Base-by-base conservation (phyloP, 352 stramenopile species). In the Thraustotheca clavata region DNA sequence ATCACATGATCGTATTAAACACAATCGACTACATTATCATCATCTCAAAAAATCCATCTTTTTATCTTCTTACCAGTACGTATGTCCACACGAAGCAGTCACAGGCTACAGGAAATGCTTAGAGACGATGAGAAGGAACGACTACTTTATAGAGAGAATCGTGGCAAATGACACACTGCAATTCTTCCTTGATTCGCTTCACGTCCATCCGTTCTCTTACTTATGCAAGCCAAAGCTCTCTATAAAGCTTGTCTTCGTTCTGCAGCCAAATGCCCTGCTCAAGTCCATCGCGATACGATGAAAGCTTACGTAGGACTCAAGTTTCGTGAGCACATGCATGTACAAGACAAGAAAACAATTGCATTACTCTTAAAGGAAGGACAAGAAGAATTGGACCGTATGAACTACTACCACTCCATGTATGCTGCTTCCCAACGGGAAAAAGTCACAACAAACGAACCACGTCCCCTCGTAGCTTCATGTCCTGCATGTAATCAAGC, bases 371-470 rank as follows among this genome's bases (percentile, higher is more conserved):
- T 94, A 46, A 73, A 69, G 18, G 81, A 94, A 40, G 81, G 70
- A 8, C 69, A 61, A 24, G 85, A 94, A 67, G 83, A 94, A 60
- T 76, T 94, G 22, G 76, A 86, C 34, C 83, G 77, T 22, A 94
- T 94, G 85, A 75, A 92, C 33, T 94, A 92, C 62, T 94, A 89
- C 60, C 85, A 94, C 69, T 86, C 78, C 1, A 72, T 94, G 35
- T 92, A 90, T 62, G 69, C 80, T 50, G 69, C 75, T 24, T 90
- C 89, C 59, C 71, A 89, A 52, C 68, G 67, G 22, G 62, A 75
- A 29, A 47, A 73, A 36, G 50, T 54, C 11, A 33, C 39, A 4
- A 38, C 59, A 29, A 67, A 24, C 33, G 27, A 48, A 35, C 41
- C 39, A 18, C 27, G 16, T 1, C 52, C 26, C 6, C 22, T 65